A percentile compares a stretch with the other conserved stretches of the same genome.
Conservation (phyloP, 805 yeast genomes). For the Wickerhamomyces mucosus region DNA sequence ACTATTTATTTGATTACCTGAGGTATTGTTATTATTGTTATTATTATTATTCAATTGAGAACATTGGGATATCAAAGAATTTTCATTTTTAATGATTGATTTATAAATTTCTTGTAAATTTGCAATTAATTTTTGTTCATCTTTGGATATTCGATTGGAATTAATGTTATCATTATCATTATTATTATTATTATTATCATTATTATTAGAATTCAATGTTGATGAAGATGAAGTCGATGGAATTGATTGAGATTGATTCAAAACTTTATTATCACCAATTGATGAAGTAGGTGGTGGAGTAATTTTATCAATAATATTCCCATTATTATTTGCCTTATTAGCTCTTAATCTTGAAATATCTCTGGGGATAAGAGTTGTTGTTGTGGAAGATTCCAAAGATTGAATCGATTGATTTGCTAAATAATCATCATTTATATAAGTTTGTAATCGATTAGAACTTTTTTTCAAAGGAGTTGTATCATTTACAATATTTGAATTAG, state of each 20-base stretch:
- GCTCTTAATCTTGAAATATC: too few species aligned
- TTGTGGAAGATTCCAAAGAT: background rate
- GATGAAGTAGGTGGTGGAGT: background rate
- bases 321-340: too few species aligned
- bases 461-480: background rate
- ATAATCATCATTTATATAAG: background rate
- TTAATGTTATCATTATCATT: constrained; percentile 1
- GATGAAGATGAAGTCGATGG: constrained; percentile 8
- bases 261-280: background rate
- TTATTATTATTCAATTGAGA: constrained; percentile 33
- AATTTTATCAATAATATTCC: background rate
- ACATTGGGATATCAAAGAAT: constrained; percentile 63
- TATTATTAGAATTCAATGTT: constrained; percentile 8
- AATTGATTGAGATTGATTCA: background rate
- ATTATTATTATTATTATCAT: constrained; percentile 3
- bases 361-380: too few species aligned
- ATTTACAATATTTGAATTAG: constrained; percentile 8
- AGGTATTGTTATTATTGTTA: too few species aligned
- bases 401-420: background rate
- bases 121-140: constrained; percentile 57
- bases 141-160: constrained; percentile 30
- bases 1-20: constrained; percentile 22
- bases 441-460: background rate
- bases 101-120: constrained; percentile 70
- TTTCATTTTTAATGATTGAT: constrained; percentile 56